Evolutionary conservation across 2,329 filamentous ascomycete genomes (phyloP).

Genomic region (Fusarium nelsonii): DNA sequence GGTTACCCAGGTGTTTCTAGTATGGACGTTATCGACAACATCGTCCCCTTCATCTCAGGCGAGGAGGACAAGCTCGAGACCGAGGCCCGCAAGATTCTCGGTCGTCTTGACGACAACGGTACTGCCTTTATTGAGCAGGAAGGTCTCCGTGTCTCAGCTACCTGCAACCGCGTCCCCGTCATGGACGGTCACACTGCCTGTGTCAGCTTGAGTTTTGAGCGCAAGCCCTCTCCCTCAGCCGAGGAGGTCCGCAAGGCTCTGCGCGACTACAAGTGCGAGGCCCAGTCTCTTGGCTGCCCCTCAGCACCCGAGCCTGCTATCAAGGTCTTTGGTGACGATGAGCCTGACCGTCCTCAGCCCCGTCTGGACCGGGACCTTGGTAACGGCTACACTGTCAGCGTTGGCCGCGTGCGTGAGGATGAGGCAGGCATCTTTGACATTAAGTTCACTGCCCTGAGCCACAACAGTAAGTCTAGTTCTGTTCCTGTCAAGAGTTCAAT

Average conservation of each 20-base stretch:
- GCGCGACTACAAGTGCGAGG: conserved; percentile 84
- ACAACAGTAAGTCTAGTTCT: conserved; percentile 69
- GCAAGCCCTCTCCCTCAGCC: conserved; percentile 77
- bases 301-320: conserved; percentile 87
- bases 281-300: conserved; percentile 84
- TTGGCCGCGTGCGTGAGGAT: conserved; percentile 87
- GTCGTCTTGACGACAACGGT: conserved; percentile 75
- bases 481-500: not conserved
- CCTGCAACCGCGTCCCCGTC: conserved; percentile 95
- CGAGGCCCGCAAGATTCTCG: conserved; percentile 95
- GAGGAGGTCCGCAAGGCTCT: conserved; percentile 84
- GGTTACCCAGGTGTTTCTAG: conserved; percentile 90
- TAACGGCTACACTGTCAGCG: conserved; percentile 89
- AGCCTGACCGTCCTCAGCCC: conserved; percentile 90
- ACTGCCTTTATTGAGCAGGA: conserved; percentile 83
- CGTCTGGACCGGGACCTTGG: conserved; percentile 88
- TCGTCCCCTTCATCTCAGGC: conserved; percentile 91
- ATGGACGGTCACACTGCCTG: conserved; percentile 97
- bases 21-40: conserved; percentile 97
- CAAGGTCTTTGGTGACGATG: conserved; percentile 78
- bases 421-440: conserved; percentile 92
- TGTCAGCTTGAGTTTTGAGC: conserved; percentile 85
- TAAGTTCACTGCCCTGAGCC: conserved; percentile 93
- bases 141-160: conserved; percentile 81
- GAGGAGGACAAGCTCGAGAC: conserved; percentile 98